Evolutionary conservation across 1,139 yeast species (phyloP).

Genomic region (Neolecta irregularis): DNA sequence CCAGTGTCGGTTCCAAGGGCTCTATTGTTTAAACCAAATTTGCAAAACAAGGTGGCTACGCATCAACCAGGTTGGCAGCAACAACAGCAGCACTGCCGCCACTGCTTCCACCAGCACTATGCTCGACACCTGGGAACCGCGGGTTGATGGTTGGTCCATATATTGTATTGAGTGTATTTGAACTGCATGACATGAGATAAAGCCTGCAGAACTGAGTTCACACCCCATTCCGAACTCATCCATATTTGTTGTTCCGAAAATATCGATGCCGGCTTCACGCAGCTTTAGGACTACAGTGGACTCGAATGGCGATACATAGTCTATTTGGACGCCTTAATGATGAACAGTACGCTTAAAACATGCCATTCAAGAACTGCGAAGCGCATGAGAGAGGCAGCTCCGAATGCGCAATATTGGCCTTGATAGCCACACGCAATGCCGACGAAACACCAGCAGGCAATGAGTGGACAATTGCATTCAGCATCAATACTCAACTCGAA

Average conservation of each 20-base stretch:
- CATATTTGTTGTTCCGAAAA: slow-evolving; percentile 79
- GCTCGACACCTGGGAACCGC: slow-evolving; percentile 22
- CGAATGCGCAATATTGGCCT: slow-evolving; percentile 64
- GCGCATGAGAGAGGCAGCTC: slow-evolving; percentile 61
- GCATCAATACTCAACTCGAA: no score
- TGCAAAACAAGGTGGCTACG: slow-evolving; percentile 18
- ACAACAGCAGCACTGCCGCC: slow-evolving; percentile 96
- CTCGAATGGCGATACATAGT: slow-evolving; percentile 60
- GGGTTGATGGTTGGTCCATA: slow-evolving; percentile 68
- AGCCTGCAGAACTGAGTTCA: slow-evolving; percentile 16
- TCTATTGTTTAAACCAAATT: slow-evolving; percentile 4
- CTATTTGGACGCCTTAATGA: slow-evolving; percentile 14
- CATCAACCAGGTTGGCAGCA: slow-evolving; percentile 50
- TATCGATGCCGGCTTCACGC: slow-evolving; percentile 34
- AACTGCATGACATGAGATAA: slow-evolving; percentile 11
- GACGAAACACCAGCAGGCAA: no score
- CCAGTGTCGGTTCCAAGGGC: slow-evolving; percentile 93
- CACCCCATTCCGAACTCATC: slow-evolving; percentile 99
- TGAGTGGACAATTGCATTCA: no score
- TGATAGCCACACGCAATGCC: slow-evolving; percentile 45
- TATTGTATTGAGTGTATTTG: slow-evolving; percentile 33
- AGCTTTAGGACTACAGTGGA: slow-evolving; percentile 56
- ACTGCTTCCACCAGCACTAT: slow-evolving; percentile 77
- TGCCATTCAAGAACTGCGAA: slow-evolving; percentile 38
- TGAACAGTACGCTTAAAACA: background rate